Base-by-base conservation (phyloP, 768 basidiomycete species). In the Tricholoma terreum region DNA sequence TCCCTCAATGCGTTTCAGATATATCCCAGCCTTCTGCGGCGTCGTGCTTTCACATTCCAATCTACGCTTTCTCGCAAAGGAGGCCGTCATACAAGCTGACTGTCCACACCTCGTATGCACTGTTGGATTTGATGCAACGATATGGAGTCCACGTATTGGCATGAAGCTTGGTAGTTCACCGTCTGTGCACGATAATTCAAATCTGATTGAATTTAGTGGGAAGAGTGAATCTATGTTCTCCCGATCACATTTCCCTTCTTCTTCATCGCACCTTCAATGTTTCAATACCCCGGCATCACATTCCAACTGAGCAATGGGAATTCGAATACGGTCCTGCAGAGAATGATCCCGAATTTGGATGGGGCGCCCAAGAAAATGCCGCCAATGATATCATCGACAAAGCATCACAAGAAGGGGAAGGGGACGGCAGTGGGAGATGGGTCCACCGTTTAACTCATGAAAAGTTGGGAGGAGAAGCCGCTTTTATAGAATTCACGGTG, bases 241-340 rank as follows among this genome's bases (percentile, higher is more conserved):
- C 94, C 1, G 94, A 95, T 67, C 95, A 98, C 64, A 78, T 97
- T 53, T 92, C 94, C 1, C 78, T 98, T 14, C 89, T 98, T 33
- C 79, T 94, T 3, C 91, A 94, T 64, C 84, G 86, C 22, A 97
- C 92, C 6, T 98, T 97, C 78, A 98, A 98, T 70, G 89, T 91
- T 15, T 95, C 95, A 17, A 94, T 98, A 71, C 94, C 95, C 2
- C 84, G 90, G 55, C 84, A 91, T 66, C 94, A 97, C 69, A 94
- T 98, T 61, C 91, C 92, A 2, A 77, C 75, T 24, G 86, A 89
- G 31, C 71, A 81, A 58, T 95, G 91, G 87, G 80, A 84, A 56
- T 98, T 96, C 65, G 90, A 95, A 71, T 89, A 92, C 61, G 92
- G 87, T 4, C 80, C 89, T 0, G 84, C 86, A 10, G 89, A 90